Evolutionary conservation across 2,329 filamentous ascomycete genomes (phyloP).

Genomic region (Chaetomiaceae sp.): DNA sequence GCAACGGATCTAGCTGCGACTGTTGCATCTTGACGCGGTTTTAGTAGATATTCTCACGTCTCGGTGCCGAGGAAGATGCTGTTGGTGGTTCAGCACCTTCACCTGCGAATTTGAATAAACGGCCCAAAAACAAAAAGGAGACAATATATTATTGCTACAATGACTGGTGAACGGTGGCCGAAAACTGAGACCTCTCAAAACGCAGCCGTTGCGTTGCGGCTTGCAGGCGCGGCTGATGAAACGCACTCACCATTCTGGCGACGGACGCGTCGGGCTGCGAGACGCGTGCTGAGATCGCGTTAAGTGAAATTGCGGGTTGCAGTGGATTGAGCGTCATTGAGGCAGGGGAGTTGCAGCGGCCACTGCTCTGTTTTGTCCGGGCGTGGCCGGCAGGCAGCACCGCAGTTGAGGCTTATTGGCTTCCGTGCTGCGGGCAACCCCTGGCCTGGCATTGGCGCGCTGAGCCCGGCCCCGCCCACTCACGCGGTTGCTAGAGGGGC

Average conservation of each 20-base stretch:
- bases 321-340: neutral
- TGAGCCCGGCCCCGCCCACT: conserved; percentile 1
- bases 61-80: neutral
- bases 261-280: conserved; percentile 8
- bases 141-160: no score
- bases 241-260: conserved; percentile 14
- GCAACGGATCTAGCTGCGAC: conserved; percentile 85
- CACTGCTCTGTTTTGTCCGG: conserved; percentile 2
- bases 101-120: no score
- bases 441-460: conserved; percentile 1
- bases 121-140: no score
- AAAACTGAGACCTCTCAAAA: neutral
- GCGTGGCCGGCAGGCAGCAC: conserved; percentile 1
- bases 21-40: conserved; percentile 46
- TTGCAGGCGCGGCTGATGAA: neutral
- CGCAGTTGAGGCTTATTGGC: conserved; percentile 7
- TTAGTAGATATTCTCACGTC: conserved; percentile 14
- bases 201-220: neutral
- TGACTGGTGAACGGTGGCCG: no score
- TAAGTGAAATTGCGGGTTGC: conserved; percentile 5
- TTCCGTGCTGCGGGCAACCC: neutral
- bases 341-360: neutral
- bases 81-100: neutral
- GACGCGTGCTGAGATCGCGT: conserved; percentile 14
- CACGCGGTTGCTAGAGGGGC: conserved; percentile 20